Percentiles rank a stretch among this genome's conserved stretches.
Evolutionary conservation across 176 grass and related monocot genomes (phyloP).

Genomic region (Cymbopogon citratus): DNA sequence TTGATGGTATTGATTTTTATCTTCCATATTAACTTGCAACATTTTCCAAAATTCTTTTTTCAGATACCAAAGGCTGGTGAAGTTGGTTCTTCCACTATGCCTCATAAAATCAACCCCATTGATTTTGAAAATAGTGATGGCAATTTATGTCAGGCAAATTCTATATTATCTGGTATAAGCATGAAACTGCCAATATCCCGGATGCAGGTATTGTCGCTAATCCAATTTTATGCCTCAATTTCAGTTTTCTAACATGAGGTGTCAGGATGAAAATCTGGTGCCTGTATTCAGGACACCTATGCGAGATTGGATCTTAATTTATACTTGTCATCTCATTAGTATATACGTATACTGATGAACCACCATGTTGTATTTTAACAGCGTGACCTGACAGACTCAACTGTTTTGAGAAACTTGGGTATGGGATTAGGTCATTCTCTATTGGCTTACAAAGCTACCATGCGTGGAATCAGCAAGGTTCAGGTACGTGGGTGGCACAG

Average conservation of each 20-base stretch:
- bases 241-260: neutral
- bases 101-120: conserved; percentile 98
- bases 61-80: conserved; percentile 91
- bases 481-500: conserved; percentile 43
- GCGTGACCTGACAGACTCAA: conserved; percentile 94
- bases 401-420: conserved; percentile 91
- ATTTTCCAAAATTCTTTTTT: conserved; percentile 8
- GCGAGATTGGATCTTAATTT: neutral
- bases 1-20: neutral
- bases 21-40: conserved; percentile 10
- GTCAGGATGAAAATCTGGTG: neutral
- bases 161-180: conserved; percentile 58
- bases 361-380: conserved; percentile 31
- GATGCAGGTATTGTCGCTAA: conserved; percentile 55
- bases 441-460: conserved; percentile 74
- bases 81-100: conserved; percentile 97
- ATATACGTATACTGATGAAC: neutral
- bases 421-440: conserved; percentile 88
- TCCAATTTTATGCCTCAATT: neutral
- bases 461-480: conserved; percentile 85
- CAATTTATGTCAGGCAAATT: conserved; percentile 66
- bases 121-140: conserved; percentile 99
- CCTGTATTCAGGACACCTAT: neutral
- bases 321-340: neutral
- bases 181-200: conserved; percentile 94